Base-by-base conservation (phyloP, 1,139 yeast genomes). In the Suhomyces yuchorum region DNA sequence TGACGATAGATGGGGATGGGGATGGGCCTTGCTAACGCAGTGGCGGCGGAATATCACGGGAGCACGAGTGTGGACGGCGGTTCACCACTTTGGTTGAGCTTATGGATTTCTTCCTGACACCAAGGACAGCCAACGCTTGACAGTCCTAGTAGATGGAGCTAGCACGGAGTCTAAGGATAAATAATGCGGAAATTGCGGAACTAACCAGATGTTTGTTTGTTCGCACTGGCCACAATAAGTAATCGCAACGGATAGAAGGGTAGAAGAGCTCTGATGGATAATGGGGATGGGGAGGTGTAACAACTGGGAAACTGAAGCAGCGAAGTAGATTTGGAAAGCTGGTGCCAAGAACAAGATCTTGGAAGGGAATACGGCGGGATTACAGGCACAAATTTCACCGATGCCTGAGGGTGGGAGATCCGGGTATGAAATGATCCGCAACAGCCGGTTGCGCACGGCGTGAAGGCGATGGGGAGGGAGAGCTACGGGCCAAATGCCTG, bases 121-220 rank as follows among this genome's bases (percentile, higher is more conserved):
- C 34, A 42, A 19, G 44, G 28, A 36, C 30, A 11, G 17, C 33
- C 19, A 20, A 34, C n/a, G 23, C 11, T 34, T 34, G 15, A 34
- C 37, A n/a, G 24, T 18, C 37, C 14, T 18, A 34, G 14, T 19
- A 17, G 37, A 18, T 34, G 11, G 15, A 34, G 15, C 20, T 20
- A 18, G 24, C 8, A 30, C 34, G 19, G 18, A 30, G 34, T 14
- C 14, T 14, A 15, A 30, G 34, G 22, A 36, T 22, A 20, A 36
- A 22, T 36, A n/a, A 22, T 36, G 39, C 17, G 39, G 39, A 23
- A 22, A 14, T 22, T 36, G 28, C 39, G 39, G 39, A 22, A 36
- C 14, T 20, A 9, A 34, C 24, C 20, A 14, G 30, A 35, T 35
- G 39, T 36, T 36, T 20, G 14, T 20, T 11, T 14, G 9, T 11